Evolutionary conservation across 768 basidiomycete genomes (phyloP), one percentile per base, ranked within the genome.

Genomic region (Serpula lacrymans): DNA sequence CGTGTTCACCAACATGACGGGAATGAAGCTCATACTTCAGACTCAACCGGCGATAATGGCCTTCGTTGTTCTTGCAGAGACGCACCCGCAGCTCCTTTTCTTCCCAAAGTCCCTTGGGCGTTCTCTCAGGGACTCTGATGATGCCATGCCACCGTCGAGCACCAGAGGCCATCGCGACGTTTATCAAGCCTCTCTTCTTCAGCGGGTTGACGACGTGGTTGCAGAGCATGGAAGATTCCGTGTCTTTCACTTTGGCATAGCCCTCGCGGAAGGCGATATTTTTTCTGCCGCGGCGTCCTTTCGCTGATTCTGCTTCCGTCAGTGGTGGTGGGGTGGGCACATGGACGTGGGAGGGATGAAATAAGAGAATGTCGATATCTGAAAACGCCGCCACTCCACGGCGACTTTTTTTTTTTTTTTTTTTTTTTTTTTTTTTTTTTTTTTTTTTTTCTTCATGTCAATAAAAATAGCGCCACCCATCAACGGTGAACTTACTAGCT

Each of bases 401-500:
- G 13, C 82, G 77, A 47, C 82, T 79, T n/a, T n/a, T n/a, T n/a
- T n/a, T n/a, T n/a, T n/a, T 16, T n/a, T 4, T 3, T 3, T 10
- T 6, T 10, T 34, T 18, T 12, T 17, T n/a, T n/a, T 11, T n/a
- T 34, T 34, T 34, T 9, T 18, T 10, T n/a, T 10, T 10, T 8
- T 37, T 34, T n/a, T 23, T 20, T 2, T 16, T 29, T 11, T 18
- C 22, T 8, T n/a, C 20, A 4, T 21, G 9, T 5, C 16, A 18
- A 27, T 14, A n/a, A n/a, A n/a, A n/a, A n/a, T n/a, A n/a, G n/a
- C n/a, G n/a, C n/a, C n/a, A n/a, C n/a, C n/a, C n/a, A n/a, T n/a
- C n/a, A n/a, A n/a, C n/a, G n/a, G n/a, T n/a, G n/a, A 11, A 59
- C 82, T 54, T 52, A 84, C 82, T 81, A 78, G 59, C 67, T 68